Evolutionary conservation across 257 asterid genomes (phyloP).

Genomic region (Nicotiana sylvestris): DNA sequence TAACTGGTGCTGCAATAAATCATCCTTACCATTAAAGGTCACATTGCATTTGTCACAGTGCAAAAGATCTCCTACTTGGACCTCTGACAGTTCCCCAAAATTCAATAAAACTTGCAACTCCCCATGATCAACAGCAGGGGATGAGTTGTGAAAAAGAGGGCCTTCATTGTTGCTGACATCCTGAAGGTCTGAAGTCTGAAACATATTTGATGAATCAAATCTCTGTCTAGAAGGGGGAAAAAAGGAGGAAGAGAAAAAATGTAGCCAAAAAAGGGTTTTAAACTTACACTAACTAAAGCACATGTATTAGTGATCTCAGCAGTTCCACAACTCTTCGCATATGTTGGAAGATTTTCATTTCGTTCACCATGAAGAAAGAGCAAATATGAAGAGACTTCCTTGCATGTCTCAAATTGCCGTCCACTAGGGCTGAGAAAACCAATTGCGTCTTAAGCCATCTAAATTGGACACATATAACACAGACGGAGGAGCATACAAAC

Average conservation of each 20-base stretch:
- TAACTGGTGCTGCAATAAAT: constrained; percentile 44
- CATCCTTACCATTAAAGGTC: constrained; percentile 39
- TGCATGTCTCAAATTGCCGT: constrained; percentile 69
- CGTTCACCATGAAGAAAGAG: constrained; percentile 50
- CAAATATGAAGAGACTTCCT: constrained; percentile 66
- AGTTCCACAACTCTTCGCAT: constrained; percentile 23
- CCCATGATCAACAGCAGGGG: constrained; percentile 25
- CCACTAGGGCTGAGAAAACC: constrained; percentile 72
- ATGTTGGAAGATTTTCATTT: constrained; percentile 24
- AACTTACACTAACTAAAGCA: constrained; percentile 36
- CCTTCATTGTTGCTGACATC: constrained; percentile 30
- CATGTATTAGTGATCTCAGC: constrained; percentile 25
- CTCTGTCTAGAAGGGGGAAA: background rate
- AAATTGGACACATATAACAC: constrained; percentile 8
- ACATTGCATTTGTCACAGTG: constrained; percentile 42
- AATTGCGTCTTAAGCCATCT: constrained; percentile 11
- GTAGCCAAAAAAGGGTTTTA: background rate
- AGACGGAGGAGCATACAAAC: background rate
- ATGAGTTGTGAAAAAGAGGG: constrained; percentile 24
- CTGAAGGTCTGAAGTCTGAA: constrained; percentile 41
- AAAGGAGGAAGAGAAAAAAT: background rate
- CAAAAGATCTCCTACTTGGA: constrained; percentile 32
- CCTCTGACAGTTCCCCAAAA: constrained; percentile 31
- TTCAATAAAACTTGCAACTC: constrained; percentile 22
- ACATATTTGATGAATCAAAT: constrained; percentile 20